These are phyloP conservation scores for Geranium brycei DNA, from an alignment of 345 rosid species.

Conservation along the genomic window DNA sequence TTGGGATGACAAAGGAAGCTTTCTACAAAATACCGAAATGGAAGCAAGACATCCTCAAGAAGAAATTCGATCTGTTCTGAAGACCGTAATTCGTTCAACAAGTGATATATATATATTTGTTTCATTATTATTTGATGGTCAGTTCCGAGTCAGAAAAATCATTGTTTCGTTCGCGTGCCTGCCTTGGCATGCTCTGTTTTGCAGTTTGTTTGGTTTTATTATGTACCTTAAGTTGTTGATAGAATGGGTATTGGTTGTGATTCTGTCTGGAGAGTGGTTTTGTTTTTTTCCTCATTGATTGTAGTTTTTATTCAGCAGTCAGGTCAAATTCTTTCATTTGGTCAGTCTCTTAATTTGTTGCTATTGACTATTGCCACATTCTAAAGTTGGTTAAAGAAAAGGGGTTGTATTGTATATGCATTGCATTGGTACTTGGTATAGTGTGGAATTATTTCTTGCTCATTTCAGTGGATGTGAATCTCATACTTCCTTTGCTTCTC, in stretches of 20 bases:
- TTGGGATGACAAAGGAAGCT: slow-evolving; percentile 64
- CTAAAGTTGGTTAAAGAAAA: no score
- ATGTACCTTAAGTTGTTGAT: no score
- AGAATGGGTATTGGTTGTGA: no score
- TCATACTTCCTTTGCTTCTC: no score
- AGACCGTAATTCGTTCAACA: background rate
- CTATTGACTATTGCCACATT: background rate
- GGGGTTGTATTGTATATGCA: no score
- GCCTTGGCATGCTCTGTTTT: background rate
- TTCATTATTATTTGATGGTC: background rate
- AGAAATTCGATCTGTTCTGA: slow-evolving; percentile 69
- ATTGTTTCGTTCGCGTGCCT: no score
- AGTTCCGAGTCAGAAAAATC: no score
- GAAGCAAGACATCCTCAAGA: slow-evolving; percentile 95
- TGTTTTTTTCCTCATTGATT: slow-evolving; percentile 3
- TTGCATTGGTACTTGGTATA: slow-evolving; percentile 6
- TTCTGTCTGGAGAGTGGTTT: background rate
- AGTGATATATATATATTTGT: background rate
- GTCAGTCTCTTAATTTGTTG: background rate
- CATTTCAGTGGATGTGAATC: no score
- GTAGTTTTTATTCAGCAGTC: background rate
- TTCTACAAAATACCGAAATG: slow-evolving; percentile 79
- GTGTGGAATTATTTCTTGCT: no score
- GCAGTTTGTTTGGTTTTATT: background rate
- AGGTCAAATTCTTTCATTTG: slow-evolving; percentile 11